Evolutionary conservation across 768 basidiomycete genomes (phyloP).

Genomic region (Russula vinacea): DNA sequence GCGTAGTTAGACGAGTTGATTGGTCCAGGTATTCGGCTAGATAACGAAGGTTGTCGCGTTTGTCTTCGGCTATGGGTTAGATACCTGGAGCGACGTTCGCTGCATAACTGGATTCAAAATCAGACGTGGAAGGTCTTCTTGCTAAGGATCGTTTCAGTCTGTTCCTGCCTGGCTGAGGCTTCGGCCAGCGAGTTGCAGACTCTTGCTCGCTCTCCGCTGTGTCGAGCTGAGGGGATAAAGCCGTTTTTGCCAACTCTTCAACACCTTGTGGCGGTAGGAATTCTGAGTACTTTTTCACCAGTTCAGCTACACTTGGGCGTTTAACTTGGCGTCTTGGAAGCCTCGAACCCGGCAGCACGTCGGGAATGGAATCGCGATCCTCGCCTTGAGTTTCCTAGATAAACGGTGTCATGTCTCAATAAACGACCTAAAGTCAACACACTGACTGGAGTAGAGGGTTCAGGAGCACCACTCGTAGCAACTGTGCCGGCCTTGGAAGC

Average conservation of each 20-base stretch:
- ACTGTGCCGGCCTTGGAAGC: slow-evolving; percentile 38
- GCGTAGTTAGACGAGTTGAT: slow-evolving; percentile 49
- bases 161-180: slow-evolving; percentile 43
- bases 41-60: slow-evolving; percentile 37
- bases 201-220: slow-evolving; percentile 81
- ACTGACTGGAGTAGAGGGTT: slow-evolving; percentile 30
- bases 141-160: slow-evolving; percentile 51
- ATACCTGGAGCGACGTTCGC: slow-evolving; percentile 86
- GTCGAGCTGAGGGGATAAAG: slow-evolving; percentile 53
- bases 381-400: slow-evolving; percentile 7
- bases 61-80: slow-evolving; percentile 52
- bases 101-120: slow-evolving; percentile 89
- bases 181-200: slow-evolving; percentile 39
- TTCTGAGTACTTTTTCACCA: slow-evolving; percentile 80
- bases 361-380: slow-evolving; percentile 30
- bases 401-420: slow-evolving; percentile 1
- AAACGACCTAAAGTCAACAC: no score
- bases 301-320: slow-evolving; percentile 73
- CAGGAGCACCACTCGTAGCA: slow-evolving; percentile 2
- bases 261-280: slow-evolving; percentile 70
- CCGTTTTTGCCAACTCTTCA: slow-evolving; percentile 67
- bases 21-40: slow-evolving; percentile 53
- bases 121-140: slow-evolving; percentile 66
- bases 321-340: slow-evolving; percentile 58
- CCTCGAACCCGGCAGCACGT: slow-evolving; percentile 45